Percentiles rank a stretch among this genome's conserved stretches.
phyloP scores from a whole-genome alignment of 257 asterid species.

The Pogostemon cablin region DNA sequence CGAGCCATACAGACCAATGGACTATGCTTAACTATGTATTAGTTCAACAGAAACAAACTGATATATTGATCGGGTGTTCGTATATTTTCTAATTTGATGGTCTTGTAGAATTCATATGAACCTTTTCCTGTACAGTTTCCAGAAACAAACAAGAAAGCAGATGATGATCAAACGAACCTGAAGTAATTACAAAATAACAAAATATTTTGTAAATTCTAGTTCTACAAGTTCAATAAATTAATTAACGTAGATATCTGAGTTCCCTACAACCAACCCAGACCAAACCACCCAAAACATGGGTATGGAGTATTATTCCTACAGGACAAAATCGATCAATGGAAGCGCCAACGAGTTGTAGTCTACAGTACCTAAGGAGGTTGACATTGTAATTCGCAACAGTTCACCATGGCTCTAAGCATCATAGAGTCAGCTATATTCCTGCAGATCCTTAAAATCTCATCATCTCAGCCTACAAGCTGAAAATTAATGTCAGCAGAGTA shows the following conservation, averaged over 20 bases:
- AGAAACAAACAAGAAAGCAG: not conserved
- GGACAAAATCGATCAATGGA: not conserved
- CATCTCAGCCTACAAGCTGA: constrained; percentile 37
- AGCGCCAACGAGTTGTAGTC: no score
- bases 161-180: not conserved
- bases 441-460: constrained; percentile 17
- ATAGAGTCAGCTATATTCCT: constrained; percentile 19
- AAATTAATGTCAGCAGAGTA: constrained; percentile 1
- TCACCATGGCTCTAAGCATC: not conserved
- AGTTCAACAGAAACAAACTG: constrained; percentile 17
- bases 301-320: not conserved
- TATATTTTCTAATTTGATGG: not conserved
- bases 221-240: not conserved
- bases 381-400: not conserved
- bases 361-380: no score
- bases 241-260: not conserved
- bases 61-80: constrained; percentile 29
- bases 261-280: not conserved
- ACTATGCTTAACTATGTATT: no score
- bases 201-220: constrained; percentile 3
- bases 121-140: not conserved
- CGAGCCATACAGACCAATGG: constrained; percentile 50
- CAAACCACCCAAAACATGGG: not conserved
- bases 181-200: constrained; percentile 14
- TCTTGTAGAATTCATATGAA: not conserved